A percentile compares a stretch with the other conserved stretches of the same genome.
These are phyloP conservation scores for Aspergillus saccharolyticus DNA, from an alignment of 495 filamentous ascomycete species.

Conservation along the genomic window DNA sequence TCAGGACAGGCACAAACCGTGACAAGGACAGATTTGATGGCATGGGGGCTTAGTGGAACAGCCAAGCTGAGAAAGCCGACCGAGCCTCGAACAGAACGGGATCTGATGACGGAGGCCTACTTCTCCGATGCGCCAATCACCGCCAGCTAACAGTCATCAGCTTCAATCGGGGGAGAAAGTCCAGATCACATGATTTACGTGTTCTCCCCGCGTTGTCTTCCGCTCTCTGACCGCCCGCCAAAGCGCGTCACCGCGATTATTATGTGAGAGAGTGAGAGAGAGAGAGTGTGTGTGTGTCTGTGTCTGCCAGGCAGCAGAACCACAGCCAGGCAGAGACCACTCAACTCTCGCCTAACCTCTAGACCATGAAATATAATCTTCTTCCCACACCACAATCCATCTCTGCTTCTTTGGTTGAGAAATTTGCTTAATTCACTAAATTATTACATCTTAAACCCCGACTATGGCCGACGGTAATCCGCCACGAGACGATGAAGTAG, in stretches of 20 bases:
- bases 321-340: neutral
- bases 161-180: constrained; percentile 10
- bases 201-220: constrained; percentile 33
- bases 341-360: neutral
- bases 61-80: neutral
- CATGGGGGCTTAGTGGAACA: too few species aligned
- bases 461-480: constrained; percentile 43
- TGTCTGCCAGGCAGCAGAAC: neutral
- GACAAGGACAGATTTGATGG: neutral
- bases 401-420: too few species aligned
- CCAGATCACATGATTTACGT: constrained; percentile 37
- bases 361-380: too few species aligned
- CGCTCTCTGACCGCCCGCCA: constrained; percentile 7
- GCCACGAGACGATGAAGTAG: constrained; percentile 44
- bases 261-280: too few species aligned
- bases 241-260: constrained; percentile 13
- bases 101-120: constrained; percentile 16
- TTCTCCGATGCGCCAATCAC: constrained; percentile 25
- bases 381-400: too few species aligned
- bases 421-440: too few species aligned
- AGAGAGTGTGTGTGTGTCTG: too few species aligned
- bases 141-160: constrained; percentile 24
- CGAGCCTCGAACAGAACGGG: constrained; percentile 2
- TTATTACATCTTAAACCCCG: neutral
- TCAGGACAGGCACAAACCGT: neutral